Evolutionary conservation across 1,139 yeast species (phyloP).

Genomic region (Zygoascus hellenicus): DNA sequence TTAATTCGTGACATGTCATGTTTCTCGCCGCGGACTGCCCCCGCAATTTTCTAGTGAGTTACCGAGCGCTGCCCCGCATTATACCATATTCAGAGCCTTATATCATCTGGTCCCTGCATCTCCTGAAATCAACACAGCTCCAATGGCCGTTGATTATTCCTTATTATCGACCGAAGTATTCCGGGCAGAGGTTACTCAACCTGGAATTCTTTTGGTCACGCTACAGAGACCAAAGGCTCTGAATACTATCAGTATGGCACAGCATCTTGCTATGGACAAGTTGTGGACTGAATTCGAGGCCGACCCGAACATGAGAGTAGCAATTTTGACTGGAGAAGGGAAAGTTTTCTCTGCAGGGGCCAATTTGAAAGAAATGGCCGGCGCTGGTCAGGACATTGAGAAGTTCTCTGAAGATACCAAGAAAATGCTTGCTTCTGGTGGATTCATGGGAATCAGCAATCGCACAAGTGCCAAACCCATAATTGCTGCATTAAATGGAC

Average conservation of each 20-base stretch:
- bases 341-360: conserved; percentile 32
- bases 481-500: conserved; percentile 32
- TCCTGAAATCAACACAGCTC: neutral
- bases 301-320: conserved; percentile 25
- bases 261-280: conserved; percentile 19
- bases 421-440: conserved; percentile 15
- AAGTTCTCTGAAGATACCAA: neutral
- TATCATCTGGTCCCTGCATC: too few species aligned
- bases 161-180: conserved; percentile 15
- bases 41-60: too few species aligned
- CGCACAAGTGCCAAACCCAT: conserved; percentile 28
- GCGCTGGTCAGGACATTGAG: neutral
- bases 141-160: conserved; percentile 1
- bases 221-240: conserved; percentile 22
- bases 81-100: too few species aligned
- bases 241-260: conserved; percentile 23
- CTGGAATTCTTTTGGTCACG: conserved; percentile 23
- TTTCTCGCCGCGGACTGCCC: too few species aligned
- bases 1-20: too few species aligned
- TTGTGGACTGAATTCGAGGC: conserved; percentile 30
- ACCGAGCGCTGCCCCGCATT: too few species aligned
- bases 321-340: conserved; percentile 31
- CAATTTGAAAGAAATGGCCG: conserved; percentile 28
- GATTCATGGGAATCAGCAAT: conserved; percentile 31
- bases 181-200: conserved; percentile 18